Conservation (phyloP, 257 asterid genomes). For the Fraxinus cuspidata region DNA sequence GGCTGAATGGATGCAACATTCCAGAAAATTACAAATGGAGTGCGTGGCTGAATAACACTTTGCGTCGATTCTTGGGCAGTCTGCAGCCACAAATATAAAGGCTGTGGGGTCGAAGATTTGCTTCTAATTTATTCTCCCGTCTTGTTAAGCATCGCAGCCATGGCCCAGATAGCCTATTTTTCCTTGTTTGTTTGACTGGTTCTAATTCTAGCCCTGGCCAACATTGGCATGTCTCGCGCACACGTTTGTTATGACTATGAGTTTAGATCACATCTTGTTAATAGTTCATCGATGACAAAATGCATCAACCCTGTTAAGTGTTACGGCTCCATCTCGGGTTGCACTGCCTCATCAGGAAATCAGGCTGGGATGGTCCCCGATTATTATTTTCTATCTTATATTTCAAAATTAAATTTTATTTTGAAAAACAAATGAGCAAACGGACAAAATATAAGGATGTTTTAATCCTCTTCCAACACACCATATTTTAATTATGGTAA, state of each 20-base stretch:
- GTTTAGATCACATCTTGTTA: no score
- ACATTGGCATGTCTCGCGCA: not conserved
- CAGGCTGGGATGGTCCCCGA: no score
- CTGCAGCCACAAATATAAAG: slow-evolving; percentile 48
- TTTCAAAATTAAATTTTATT: no score
- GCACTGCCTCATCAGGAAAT: no score
- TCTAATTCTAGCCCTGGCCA: not conserved
- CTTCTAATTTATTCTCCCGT: slow-evolving; percentile 40
- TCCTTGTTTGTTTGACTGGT: not conserved
- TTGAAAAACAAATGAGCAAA: no score
- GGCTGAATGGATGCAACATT: slow-evolving; percentile 16
- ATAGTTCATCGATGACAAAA: no score
- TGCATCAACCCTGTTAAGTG: no score
- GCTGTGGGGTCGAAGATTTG: slow-evolving; percentile 29
- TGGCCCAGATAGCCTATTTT: slow-evolving; percentile 32
- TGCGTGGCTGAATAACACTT: not conserved
- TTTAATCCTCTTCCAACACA: no score
- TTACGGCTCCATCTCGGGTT: no score
- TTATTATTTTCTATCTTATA: no score
- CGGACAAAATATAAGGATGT: no score
- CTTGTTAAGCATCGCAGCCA: slow-evolving; percentile 35
- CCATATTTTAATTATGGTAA: no score
- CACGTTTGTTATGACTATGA: not conserved
- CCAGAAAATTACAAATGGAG: slow-evolving; percentile 9
- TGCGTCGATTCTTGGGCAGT: slow-evolving; percentile 23